Base-by-base conservation (phyloP, 2,329 filamentous ascomycete genomes). In the Pezicula rhizophila region DNA sequence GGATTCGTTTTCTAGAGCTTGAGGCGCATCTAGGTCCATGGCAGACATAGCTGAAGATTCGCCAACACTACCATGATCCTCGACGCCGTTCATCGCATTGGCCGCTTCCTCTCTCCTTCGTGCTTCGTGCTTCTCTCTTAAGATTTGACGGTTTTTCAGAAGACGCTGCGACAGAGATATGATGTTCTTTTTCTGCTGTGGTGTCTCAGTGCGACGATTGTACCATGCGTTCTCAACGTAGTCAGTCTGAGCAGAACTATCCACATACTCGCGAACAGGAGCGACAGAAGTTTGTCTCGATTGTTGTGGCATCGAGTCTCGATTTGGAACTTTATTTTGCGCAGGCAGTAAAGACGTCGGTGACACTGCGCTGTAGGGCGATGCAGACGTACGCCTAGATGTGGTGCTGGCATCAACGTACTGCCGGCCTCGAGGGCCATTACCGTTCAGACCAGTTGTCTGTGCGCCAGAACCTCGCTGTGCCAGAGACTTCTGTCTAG, bases 161-260 rank as follows among this genome's bases (percentile, higher is more conserved):
- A 66, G 49, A 17, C 61, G 56, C 42, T 57, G 56, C 8, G 59
- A 55, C 17, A 66, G 50, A 11, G 63, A 49, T 17, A 66, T 44
- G 28, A 64, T 53, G n/a, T 50, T 46, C 18, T 53, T 59, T 47
- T 57, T 59, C 3, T 53, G 50, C 18, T 49, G 58, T 11, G 51
- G 38, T 11, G 43, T 37, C 4, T 17, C n/a, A 23, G 54, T 11
- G 51, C 20, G 42, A 15, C 47, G 37, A 35, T 55, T 61, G 51
- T 60, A 66, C 64, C 64, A 66, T 2, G 57, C 60, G 55, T 62
- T 50, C 34, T 58, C 50, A 10, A 59, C 54, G n/a, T 55, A 53
- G 25, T 65, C 63, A 2, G 64, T 66, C 50, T 66, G 64, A 1
- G 57, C 60, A 2, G 53, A 53, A 3, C 58, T 49, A 26, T 64